Conservation (phyloP, 164 flowering plant genomes). For the Annona cherimola region DNA sequence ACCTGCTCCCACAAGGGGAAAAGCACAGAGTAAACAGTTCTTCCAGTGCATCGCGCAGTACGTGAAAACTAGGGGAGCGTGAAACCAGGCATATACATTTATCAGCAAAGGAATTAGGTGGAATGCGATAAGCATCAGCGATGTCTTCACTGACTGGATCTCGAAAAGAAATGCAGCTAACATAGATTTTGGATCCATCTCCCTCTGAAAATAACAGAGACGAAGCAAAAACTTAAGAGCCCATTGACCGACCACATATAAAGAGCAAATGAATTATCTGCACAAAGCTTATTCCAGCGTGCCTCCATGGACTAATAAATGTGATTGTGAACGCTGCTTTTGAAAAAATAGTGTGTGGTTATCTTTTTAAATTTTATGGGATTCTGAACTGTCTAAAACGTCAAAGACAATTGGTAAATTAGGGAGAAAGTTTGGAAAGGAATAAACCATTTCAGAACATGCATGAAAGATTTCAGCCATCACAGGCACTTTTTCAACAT, state of each 20-base stretch:
- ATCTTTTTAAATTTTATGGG: no score
- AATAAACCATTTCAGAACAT: no score
- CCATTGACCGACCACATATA: not conserved
- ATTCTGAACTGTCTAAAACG: no score
- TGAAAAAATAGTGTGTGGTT: no score
- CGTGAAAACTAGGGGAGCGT: constrained; percentile 73
- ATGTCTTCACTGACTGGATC: constrained; percentile 94
- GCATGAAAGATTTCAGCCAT: no score
- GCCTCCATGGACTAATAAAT: no score
- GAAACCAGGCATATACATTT: constrained; percentile 97
- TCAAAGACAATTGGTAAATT: no score
- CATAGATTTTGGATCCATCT: constrained; percentile 96
- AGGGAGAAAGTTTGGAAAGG: not conserved
- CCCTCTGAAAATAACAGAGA: constrained; percentile 60
- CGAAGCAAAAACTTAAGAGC: not conserved
- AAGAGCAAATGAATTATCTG: not conserved
- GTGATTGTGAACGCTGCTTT: no score
- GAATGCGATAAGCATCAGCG: constrained; percentile 85
- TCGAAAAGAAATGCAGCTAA: constrained; percentile 94
- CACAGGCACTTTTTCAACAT: constrained; percentile 1
- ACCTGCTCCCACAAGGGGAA: constrained; percentile 86
- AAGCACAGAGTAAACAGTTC: constrained; percentile 83
- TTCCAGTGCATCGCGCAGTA: constrained; percentile 73
- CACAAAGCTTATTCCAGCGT: no score
- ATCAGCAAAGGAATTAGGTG: constrained; percentile 89